Evolutionary conservation across 1,284 basidiomycete species (phyloP).

Genomic region (Earliella scabrosa): DNA sequence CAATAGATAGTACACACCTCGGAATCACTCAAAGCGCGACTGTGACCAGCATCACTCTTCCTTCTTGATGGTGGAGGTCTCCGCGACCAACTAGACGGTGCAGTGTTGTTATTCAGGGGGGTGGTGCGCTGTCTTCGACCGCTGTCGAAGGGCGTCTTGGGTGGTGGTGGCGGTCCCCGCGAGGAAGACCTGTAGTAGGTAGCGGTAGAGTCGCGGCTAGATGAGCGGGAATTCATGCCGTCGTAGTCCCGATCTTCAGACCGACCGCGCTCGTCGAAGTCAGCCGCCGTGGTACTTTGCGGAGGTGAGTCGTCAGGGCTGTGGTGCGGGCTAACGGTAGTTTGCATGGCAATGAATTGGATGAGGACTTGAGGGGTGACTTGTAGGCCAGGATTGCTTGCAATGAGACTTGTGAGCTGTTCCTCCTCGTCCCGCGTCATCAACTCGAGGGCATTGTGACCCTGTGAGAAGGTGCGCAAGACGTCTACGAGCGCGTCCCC

Average conservation of each 20-base stretch:
- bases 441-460: constrained; percentile 61
- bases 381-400: constrained; percentile 62
- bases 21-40: constrained; percentile 59
- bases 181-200: constrained; percentile 46
- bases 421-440: constrained; percentile 61
- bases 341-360: constrained; percentile 66
- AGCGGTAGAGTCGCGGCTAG: constrained; percentile 57
- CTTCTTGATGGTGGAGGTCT: constrained; percentile 64
- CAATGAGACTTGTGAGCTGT: constrained; percentile 58
- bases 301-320: constrained; percentile 38
- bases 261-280: constrained; percentile 31
- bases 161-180: constrained; percentile 37
- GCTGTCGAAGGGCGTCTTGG: constrained; percentile 63
- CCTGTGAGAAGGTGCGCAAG: constrained; percentile 60
- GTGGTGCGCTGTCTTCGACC: constrained; percentile 66
- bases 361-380: constrained; percentile 71
- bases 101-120: constrained; percentile 52
- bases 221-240: constrained; percentile 51
- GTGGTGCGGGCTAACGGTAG: constrained; percentile 48
- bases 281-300: constrained; percentile 9
- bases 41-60: constrained; percentile 67
- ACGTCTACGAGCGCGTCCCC: constrained; percentile 71
- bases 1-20: constrained; percentile 52
- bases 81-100: constrained; percentile 76
- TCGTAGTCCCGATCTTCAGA: constrained; percentile 39